phyloP scores from a whole-genome alignment of 495 filamentous ascomycete genomes.

The Astrothelium macrocarpum region DNA sequence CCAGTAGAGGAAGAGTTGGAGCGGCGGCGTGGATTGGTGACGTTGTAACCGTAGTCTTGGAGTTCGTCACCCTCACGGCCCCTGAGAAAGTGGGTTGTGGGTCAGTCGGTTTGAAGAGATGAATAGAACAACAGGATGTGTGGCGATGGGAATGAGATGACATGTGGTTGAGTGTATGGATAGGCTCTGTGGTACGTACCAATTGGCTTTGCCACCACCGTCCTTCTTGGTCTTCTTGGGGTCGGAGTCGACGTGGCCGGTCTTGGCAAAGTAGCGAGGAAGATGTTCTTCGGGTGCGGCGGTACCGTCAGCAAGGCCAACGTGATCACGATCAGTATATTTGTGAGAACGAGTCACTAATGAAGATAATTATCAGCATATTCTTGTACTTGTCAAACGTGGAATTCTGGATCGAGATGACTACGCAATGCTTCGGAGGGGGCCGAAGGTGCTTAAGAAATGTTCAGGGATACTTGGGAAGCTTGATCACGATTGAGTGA shows the following conservation, averaged over 20 bases:
- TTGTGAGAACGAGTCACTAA: constrained; percentile 95
- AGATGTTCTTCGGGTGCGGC: constrained; percentile 57
- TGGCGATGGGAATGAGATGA: too few relatives aligned
- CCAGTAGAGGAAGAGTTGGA: constrained; percentile 71
- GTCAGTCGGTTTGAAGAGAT: constrained; percentile 5
- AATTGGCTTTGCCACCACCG: constrained; percentile 85
- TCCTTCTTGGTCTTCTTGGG: constrained; percentile 96
- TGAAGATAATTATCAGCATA: constrained; percentile 11
- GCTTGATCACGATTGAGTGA: neutral
- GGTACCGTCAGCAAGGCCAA: constrained; percentile 54
- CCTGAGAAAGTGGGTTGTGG: constrained; percentile 40
- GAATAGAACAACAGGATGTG: constrained; percentile 4
- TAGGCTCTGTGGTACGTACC: constrained; percentile 49
- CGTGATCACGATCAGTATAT: constrained; percentile 77
- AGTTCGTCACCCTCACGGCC: constrained; percentile 74
- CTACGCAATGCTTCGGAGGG: neutral
- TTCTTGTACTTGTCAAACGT: neutral
- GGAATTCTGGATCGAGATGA: neutral
- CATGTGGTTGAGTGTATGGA: constrained; percentile 4
- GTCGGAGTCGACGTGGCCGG: constrained; percentile 67
- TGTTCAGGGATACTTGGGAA: neutral
- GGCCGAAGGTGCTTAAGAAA: constrained; percentile 9
- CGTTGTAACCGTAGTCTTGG: constrained; percentile 67
- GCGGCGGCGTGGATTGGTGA: constrained; percentile 78
- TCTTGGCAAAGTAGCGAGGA: constrained; percentile 87